phyloP scores from a whole-genome alignment of 2,329 filamentous ascomycete genomes.

The Achaetomium macrosporum region DNA sequence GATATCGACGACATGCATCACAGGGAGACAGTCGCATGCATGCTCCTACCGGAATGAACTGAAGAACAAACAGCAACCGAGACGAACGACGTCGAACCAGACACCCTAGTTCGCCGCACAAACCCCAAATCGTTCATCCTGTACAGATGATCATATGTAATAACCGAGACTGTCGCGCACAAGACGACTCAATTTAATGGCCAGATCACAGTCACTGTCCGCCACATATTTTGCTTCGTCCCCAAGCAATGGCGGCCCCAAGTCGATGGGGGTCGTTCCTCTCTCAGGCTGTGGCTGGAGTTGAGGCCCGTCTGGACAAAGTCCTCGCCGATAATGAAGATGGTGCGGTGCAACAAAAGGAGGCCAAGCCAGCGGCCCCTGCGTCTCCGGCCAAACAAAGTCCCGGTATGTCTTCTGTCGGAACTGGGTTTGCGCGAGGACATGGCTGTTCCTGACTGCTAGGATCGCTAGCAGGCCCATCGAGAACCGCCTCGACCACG shows the following conservation, averaged over 20 bases:
- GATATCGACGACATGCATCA: too few species aligned
- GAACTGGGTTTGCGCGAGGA: not conserved
- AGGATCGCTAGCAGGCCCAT: constrained; percentile 36
- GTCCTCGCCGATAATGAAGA: constrained; percentile 79
- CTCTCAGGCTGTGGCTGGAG: constrained; percentile 84
- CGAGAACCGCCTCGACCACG: constrained; percentile 58
- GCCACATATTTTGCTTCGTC: constrained; percentile 1
- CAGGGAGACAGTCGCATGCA: too few species aligned
- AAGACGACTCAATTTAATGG: constrained; percentile 10
- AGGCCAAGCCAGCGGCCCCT: constrained; percentile 25
- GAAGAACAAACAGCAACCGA: too few species aligned
- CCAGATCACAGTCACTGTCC: constrained; percentile 5
- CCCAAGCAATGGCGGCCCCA: constrained; percentile 40
- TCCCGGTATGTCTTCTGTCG: constrained; percentile 25
- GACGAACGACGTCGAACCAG: not conserved
- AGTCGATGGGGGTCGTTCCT: constrained; percentile 73
- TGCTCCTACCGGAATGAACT: too few species aligned
- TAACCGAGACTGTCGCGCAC: not conserved
- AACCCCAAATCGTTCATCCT: not conserved
- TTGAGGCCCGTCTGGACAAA: constrained; percentile 87
- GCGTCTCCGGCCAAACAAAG: constrained; percentile 32
- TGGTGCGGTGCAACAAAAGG: constrained; percentile 27
- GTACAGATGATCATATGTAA: constrained; percentile 14
- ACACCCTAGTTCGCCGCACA: not conserved
- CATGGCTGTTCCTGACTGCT: constrained; percentile 17